Evolutionary conservation across 148 eudicot genomes (phyloP).

Genomic region (Fagopyrum esculentum): DNA sequence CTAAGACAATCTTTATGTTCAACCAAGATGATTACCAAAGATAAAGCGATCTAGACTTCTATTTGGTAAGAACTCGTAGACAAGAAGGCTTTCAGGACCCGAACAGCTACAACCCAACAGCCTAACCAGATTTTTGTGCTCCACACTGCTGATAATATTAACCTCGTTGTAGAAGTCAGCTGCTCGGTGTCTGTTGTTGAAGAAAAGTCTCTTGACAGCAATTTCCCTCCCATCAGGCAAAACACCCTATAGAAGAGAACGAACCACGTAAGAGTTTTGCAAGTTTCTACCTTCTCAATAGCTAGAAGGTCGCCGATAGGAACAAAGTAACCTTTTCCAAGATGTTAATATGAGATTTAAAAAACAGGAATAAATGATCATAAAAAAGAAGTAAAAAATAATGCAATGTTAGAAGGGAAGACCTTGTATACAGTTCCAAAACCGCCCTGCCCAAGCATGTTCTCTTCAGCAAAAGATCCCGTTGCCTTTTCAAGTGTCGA

Average conservation of each 20-base stretch:
- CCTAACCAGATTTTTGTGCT: conserved; percentile 56
- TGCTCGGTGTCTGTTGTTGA: conserved; percentile 50
- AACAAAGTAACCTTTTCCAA: background rate
- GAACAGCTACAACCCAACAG: conserved; percentile 59
- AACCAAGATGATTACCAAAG: conserved; percentile 28
- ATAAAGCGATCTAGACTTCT: conserved; percentile 51
- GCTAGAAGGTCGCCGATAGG: background rate
- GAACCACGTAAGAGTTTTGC: background rate
- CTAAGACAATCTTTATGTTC: background rate
- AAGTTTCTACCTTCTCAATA: background rate
- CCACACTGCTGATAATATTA: conserved; percentile 53
- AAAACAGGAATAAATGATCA: background rate
- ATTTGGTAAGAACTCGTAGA: conserved; percentile 51
- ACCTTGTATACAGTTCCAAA: conserved; percentile 71
- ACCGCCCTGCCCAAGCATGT: conserved; percentile 72
- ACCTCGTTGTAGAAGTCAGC: conserved; percentile 65
- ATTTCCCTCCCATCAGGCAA: conserved; percentile 62
- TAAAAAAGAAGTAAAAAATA: background rate
- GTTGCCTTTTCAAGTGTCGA: conserved; percentile 64
- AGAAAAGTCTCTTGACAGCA: conserved; percentile 64
- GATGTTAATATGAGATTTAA: background rate
- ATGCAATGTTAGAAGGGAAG: background rate
- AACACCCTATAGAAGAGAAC: conserved; percentile 34
- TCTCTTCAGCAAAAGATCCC: conserved; percentile 37
- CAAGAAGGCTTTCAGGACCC: conserved; percentile 64